Evolutionary conservation across 257 asterid genomes (phyloP).

Genomic region (Hygrophila difformis): DNA sequence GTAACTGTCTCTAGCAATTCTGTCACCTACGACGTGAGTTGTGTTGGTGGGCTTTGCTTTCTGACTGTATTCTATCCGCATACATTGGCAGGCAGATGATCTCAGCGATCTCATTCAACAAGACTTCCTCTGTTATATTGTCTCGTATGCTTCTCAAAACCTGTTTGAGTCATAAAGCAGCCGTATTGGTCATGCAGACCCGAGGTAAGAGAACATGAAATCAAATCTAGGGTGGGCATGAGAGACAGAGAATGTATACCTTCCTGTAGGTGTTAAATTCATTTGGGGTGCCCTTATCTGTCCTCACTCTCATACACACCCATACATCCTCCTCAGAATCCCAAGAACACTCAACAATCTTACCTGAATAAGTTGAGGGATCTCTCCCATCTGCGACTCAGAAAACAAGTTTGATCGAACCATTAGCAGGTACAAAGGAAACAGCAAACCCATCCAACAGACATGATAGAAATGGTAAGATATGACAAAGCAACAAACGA

Average conservation of each 20-base stretch:
- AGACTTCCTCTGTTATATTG: slow-evolving; percentile 77
- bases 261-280: slow-evolving; percentile 83
- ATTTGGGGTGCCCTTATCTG: slow-evolving; percentile 89
- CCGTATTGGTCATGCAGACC: background rate
- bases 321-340: slow-evolving; percentile 56
- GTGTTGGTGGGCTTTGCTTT: too few relatives aligned
- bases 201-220: too few relatives aligned
- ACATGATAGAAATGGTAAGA: too few relatives aligned
- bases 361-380: slow-evolving; percentile 54
- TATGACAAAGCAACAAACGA: too few relatives aligned
- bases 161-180: too few relatives aligned
- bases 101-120: slow-evolving; percentile 75
- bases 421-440: too few relatives aligned
- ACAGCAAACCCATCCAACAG: too few relatives aligned
- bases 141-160: slow-evolving; percentile 89
- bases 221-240: too few relatives aligned
- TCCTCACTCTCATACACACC: slow-evolving; percentile 82
- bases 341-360: slow-evolving; percentile 89
- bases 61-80: slow-evolving; percentile 5
- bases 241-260: slow-evolving; percentile 29
- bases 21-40: too few relatives aligned
- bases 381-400: slow-evolving; percentile 54
- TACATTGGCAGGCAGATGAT: too few relatives aligned
- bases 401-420: background rate
- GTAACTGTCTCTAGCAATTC: too few relatives aligned